A percentile compares a stretch with the other conserved stretches of the same genome.
Evolutionary conservation across 2,329 filamentous ascomycete genomes (phyloP).

Genomic region (Nemania serpens): DNA sequence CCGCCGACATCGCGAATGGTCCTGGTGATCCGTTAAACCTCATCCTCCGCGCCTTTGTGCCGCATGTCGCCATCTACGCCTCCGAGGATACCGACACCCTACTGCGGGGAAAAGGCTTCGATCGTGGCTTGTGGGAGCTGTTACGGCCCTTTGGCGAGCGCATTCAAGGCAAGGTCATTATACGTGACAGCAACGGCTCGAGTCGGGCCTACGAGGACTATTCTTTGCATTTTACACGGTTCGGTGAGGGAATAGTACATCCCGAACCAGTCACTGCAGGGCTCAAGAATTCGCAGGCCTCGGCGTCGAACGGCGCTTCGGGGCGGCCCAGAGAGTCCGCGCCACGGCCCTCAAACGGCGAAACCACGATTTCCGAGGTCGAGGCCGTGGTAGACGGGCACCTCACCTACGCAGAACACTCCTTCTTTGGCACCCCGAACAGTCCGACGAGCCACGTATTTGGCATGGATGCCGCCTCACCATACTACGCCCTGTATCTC

Average conservation of each 20-base stretch:
- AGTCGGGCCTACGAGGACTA: constrained; percentile 88
- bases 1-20: constrained; percentile 48
- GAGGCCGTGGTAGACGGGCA: constrained; percentile 83
- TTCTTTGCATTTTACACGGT: constrained; percentile 79
- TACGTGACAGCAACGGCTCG: constrained; percentile 86
- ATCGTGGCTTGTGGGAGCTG: constrained; percentile 80
- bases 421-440: constrained; percentile 47
- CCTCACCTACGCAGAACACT: constrained; percentile 73
- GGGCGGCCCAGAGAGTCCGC: constrained; percentile 32
- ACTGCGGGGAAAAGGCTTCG: constrained; percentile 81
- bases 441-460: constrained; percentile 48
- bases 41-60: constrained; percentile 84
- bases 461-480: constrained; percentile 64
- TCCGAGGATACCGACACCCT: constrained; percentile 84
- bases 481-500: constrained; percentile 85
- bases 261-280: constrained; percentile 49
- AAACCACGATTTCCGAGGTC: constrained; percentile 64
- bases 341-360: constrained; percentile 26
- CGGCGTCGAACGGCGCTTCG: constrained; percentile 39
- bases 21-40: constrained; percentile 64
- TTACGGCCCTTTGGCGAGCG: constrained; percentile 89
- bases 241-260: constrained; percentile 63
- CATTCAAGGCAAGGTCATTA: constrained; percentile 83
- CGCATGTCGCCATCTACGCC: constrained; percentile 85
- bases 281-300: constrained; percentile 37